A percentile compares a stretch with the other conserved stretches of the same genome.
Evolutionary conservation across 2,329 filamentous ascomycete species (phyloP).

Genomic region (Atkinsonella texensis): DNA sequence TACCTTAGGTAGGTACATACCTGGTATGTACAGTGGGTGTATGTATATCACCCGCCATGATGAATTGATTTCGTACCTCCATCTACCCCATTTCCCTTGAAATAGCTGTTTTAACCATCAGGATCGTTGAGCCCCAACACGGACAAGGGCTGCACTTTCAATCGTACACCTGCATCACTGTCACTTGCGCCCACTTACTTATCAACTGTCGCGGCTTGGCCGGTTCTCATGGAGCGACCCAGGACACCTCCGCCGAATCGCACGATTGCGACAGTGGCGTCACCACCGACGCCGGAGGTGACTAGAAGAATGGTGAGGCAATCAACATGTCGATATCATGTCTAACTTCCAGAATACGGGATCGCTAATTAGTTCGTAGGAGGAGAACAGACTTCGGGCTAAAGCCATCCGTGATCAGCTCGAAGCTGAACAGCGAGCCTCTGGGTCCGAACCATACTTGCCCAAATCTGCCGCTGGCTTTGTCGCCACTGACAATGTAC

Average conservation of each 20-base stretch:
- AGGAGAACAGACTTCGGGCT: conserved; percentile 76
- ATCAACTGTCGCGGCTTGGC: too few relatives aligned
- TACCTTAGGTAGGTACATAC: too few relatives aligned
- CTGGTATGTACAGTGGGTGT: too few relatives aligned
- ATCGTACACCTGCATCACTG: background rate
- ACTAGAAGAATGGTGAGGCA: conserved; percentile 38
- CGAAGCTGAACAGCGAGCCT: conserved; percentile 47
- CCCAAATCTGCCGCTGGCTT: conserved; percentile 54
- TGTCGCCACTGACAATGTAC: conserved; percentile 54
- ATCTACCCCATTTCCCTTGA: too few relatives aligned
- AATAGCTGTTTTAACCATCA: too few relatives aligned
- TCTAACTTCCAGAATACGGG: background rate
- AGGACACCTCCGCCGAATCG: conserved; percentile 26
- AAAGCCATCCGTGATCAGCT: conserved; percentile 72
- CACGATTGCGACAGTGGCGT: conserved; percentile 18
- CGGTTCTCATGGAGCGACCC: conserved; percentile 28
- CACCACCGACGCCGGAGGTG: conserved; percentile 42
- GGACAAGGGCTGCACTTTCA: too few relatives aligned
- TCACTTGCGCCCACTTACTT: too few relatives aligned
- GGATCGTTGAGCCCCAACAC: too few relatives aligned
- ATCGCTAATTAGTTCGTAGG: conserved; percentile 33
- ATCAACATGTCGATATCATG: conserved; percentile 11
- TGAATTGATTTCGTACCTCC: too few relatives aligned
- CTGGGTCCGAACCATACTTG: conserved; percentile 27
- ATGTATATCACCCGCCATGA: too few relatives aligned